Evolutionary conservation across 495 filamentous ascomycete genomes (phyloP), one percentile per base, ranked within the genome.

Genomic region (Penicillium crystallinum): DNA sequence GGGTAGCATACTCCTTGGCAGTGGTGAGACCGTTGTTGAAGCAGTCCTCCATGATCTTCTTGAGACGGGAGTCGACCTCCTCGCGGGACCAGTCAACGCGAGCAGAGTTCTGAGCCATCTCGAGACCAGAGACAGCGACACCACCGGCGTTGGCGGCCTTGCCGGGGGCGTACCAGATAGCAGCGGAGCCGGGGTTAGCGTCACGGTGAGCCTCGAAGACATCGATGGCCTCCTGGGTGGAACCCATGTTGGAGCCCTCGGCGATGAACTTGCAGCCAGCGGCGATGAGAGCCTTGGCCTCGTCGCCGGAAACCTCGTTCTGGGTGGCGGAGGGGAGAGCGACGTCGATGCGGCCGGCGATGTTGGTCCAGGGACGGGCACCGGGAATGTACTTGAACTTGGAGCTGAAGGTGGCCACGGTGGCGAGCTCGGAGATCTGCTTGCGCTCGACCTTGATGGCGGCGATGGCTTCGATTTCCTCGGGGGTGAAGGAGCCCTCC

Each of bases 191-290:
- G 66, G 81, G 76, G 73, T 88, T 86, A 60, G 77, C 77, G 60
- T 81, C 81, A 46, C 93, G 82, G 69, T 82, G 70, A 23, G 82
- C 86, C 81, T 98, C 93, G 71, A 97, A 98, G 54, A 88, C 78
- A 59, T 95, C 84, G 71, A 98, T 97, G 57, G 93, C 93, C 53
- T 87, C 90, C 75, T 92, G 91, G 41, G 91, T 95, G 77, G 90
- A 97, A 48, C 93, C 93, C 92, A 98, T 98, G 79, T 98, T 98
- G 74, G 87, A 91, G 22, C 93, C 93, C 75, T 98, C 93, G 51
- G 93, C 93, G 62, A 97, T 83, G 80, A 92, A 96, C 68, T 84
- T 83, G 58, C 77, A 78, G 56, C 93, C 93, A 53, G 75, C 78
- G 48, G 78, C 80, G 49, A 97, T 83, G 30, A 98, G 79, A 17